These are phyloP conservation scores for Arthrobotrys pseudoclavata DNA, from an alignment of 2,329 filamentous ascomycete genomes.

Conservation along the genomic window DNA sequence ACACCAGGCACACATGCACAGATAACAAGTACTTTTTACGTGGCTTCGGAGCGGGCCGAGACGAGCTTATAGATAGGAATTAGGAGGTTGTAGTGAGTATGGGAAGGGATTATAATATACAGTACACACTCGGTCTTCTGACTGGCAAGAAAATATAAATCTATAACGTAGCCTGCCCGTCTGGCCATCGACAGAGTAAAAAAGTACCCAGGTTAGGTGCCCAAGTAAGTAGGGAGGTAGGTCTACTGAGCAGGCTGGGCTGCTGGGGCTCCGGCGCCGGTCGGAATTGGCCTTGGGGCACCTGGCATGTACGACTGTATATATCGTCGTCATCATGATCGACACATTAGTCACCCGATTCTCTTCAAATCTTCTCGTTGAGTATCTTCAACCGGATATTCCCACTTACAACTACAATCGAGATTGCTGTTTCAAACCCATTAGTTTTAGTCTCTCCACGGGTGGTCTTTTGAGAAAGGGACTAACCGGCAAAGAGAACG, in stretches of 20 bases:
- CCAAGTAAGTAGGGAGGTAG: too few relatives aligned
- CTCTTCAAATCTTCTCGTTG: not conserved
- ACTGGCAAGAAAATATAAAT: too few relatives aligned
- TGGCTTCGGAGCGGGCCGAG: conserved; percentile 10
- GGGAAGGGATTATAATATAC: not conserved
- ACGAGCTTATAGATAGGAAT: too few relatives aligned
- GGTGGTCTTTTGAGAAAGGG: not conserved
- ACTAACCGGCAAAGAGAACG: conserved; percentile 50
- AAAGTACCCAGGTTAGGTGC: not conserved
- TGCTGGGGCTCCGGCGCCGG: conserved; percentile 39
- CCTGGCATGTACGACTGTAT: conserved; percentile 56
- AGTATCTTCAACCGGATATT: conserved; percentile 4
- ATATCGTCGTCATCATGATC: conserved; percentile 20
- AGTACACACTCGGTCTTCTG: not conserved
- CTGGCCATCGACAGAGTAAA: too few relatives aligned
- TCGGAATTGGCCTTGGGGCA: conserved; percentile 33
- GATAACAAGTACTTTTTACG: not conserved
- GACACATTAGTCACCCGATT: conserved; percentile 9
- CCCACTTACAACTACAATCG: conserved; percentile 51
- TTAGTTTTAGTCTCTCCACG: not conserved
- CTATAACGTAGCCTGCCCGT: too few relatives aligned
- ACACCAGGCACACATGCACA: not conserved
- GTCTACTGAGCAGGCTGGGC: conserved; percentile 40
- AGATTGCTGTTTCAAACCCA: conserved; percentile 31
- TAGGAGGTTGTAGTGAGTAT: too few relatives aligned